Evolutionary conservation across 306 rosid species (phyloP), one percentile per base, ranked within the genome.

Genomic region (Glycine soja): DNA sequence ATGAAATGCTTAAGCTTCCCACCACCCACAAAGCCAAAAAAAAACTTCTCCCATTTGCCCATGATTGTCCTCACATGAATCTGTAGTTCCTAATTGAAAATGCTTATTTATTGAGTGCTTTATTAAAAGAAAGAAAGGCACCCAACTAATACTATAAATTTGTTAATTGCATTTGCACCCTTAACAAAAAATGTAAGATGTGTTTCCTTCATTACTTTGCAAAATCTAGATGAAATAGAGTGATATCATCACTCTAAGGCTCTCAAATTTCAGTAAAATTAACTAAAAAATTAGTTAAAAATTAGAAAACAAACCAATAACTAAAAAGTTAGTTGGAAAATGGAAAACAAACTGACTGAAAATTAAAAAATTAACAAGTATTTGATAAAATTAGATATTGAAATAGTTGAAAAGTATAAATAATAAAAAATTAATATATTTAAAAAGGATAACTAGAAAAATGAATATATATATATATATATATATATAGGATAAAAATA

Each of bases 61-160:
- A 86, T 84, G 65, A 86, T 74, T 84, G 85, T 76, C 73, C 32
- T 83, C 92, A 81, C 88, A 79, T 87, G 89, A 85, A 70, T 59
- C 48, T 16, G 38, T 19, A 46, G 32, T 18, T 65, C 50, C 53
- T 11, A 70, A 46, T 13, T 47, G 32, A 59, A 70, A 53, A 56
- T 80, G 40, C 54, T 58, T 59, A 59, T 71, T 61, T 70, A 32
- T 70, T 42, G 11, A 45, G 12, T 47, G 30, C 36, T 34, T 47
- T 59, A 36, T 48, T 6, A 10, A 59, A 70, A 61, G 38, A 58
- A 79, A 61, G 36, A 32, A 64, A 71, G 36, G 7, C 8, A 73
- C 9, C 78, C 78, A 58, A 34, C 38, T 34, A 16, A 3, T 11
- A 6, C 38, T 10, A 15, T 63, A 63, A 72, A 13, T 19, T 38